Percentiles rank a stretch among this genome's conserved stretches.
phyloP scores from a whole-genome alignment of 495 filamentous ascomycete genomes.

The Achaetomiella virescens region DNA sequence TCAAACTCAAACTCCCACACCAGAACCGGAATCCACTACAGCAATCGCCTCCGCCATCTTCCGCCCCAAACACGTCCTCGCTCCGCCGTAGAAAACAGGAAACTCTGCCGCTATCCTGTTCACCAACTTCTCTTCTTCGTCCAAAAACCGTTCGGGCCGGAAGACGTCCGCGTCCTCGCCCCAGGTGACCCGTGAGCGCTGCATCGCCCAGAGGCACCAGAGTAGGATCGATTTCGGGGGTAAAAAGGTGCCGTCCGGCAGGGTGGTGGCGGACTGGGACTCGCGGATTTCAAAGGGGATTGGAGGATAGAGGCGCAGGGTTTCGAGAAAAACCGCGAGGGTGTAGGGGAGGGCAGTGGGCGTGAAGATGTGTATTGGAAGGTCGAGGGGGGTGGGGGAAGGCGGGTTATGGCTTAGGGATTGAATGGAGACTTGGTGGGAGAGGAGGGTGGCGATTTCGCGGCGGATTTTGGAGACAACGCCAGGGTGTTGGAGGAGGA shows the following conservation, averaged over 20 bases:
- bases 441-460: slow-evolving; percentile 32
- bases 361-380: slow-evolving; percentile 36
- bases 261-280: slow-evolving; percentile 40
- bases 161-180: slow-evolving; percentile 51
- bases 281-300: slow-evolving; percentile 59
- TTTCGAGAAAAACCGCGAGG: slow-evolving; percentile 52
- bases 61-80: slow-evolving; percentile 52
- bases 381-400: neutral
- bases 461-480: slow-evolving; percentile 33
- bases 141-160: slow-evolving; percentile 48
- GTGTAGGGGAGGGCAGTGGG: slow-evolving; percentile 45
- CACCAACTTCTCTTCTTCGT: slow-evolving; percentile 7
- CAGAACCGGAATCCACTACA: slow-evolving; percentile 45
- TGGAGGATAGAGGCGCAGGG: slow-evolving; percentile 51
- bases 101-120: slow-evolving; percentile 47
- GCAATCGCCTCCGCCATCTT: slow-evolving; percentile 55
- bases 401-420: neutral
- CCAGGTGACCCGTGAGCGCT: slow-evolving; percentile 49
- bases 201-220: slow-evolving; percentile 58
- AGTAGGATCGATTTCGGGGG: slow-evolving; percentile 46
- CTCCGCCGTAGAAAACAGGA: slow-evolving; percentile 57
- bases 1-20: slow-evolving; percentile 44
- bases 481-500: slow-evolving; percentile 45
- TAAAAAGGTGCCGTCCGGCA: slow-evolving; percentile 54
- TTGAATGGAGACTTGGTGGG: slow-evolving; percentile 6